Conservation (phyloP, 2,329 filamentous ascomycete genomes). For the Aureobasidium sp. region DNA sequence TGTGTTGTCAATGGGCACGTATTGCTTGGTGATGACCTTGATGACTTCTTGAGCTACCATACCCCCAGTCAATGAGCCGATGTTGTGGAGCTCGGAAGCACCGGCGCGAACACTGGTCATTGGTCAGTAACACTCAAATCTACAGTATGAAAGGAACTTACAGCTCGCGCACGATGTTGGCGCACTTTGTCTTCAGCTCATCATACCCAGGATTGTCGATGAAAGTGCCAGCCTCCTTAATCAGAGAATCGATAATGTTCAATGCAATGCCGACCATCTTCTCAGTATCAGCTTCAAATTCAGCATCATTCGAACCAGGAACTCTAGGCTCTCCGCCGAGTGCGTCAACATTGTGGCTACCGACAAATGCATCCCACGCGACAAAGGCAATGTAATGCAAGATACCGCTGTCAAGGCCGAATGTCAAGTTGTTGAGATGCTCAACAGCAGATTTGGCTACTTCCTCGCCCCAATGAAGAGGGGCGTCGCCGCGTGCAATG, state of each 20-base stretch:
- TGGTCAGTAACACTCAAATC: background rate
- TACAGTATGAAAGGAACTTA: constrained; percentile 24
- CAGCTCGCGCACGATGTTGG: constrained; percentile 37
- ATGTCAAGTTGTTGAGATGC: constrained; percentile 32
- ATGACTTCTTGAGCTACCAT: constrained; percentile 96
- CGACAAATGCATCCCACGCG: constrained; percentile 42
- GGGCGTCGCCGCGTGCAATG: constrained; percentile 37
- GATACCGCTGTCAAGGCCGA: constrained; percentile 33
- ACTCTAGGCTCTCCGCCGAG: constrained; percentile 29
- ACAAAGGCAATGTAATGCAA: constrained; percentile 45
- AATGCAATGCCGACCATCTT: constrained; percentile 39
- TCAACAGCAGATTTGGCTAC: constrained; percentile 44
- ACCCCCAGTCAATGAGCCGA: constrained; percentile 78
- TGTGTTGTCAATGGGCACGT: constrained; percentile 57
- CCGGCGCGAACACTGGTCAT: constrained; percentile 58
- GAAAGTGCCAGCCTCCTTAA: constrained; percentile 34
- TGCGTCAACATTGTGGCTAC: constrained; percentile 32
- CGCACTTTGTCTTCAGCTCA: constrained; percentile 30
- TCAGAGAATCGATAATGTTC: constrained; percentile 34
- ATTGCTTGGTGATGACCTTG: constrained; percentile 70
- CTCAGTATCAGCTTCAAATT: constrained; percentile 30
- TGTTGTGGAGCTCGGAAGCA: constrained; percentile 86
- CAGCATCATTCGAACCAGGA: constrained; percentile 30
- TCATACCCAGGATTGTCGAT: constrained; percentile 38
- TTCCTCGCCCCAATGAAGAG: constrained; percentile 38